Base-by-base conservation (phyloP, 2,329 filamentous ascomycete genomes). In the Arthroderma sp. region DNA sequence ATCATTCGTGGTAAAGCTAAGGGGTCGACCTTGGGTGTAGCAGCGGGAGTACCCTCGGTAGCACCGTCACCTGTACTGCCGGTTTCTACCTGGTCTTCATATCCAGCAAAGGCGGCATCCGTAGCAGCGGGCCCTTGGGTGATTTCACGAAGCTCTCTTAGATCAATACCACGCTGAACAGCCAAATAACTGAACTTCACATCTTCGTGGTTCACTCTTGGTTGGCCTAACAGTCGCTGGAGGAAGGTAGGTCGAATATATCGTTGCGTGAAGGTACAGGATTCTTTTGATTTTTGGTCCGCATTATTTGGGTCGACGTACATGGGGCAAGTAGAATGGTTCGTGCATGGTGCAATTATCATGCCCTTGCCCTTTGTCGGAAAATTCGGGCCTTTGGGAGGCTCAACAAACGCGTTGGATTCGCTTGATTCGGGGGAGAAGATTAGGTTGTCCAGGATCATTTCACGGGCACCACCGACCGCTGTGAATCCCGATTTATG, bases 401-500 rank as follows among this genome's bases (percentile, higher is more conserved):
- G 57, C n/a, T 65, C 56, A 0, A 57, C 51, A 29, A 67, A 50
- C 36, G 59, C 51, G 45, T 67, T 65, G 30, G 69, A 63, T 7
- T 62, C 56, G 6, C 66, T 65, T 8, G 70, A 67, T 3, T 67
- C 70, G 0, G 81, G 80, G 9, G 78, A 78, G 3, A 62, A 54
- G 45, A 94, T 82, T 58, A 85, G 80, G 38, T 82, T 78, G 49
- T 83, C 76, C 0, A 96, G 70, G 0, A 98, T 68, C 48, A 84
- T 78, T 36, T 87, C 75, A 41, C 91, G 80, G 4, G 88, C 87
- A 40, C 83, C 83, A 7, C 86, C 89, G 36, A 98, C 78, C 9
- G 86, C 84, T 61, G 96, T 91, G 53, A 98, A 98, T 0, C 91
- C 91, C 37, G 86, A 78, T 8, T 87, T 85, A 8, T 94, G 77